phyloP scores from a whole-genome alignment of 305 asterid species.

The Fraxinus nigra region DNA sequence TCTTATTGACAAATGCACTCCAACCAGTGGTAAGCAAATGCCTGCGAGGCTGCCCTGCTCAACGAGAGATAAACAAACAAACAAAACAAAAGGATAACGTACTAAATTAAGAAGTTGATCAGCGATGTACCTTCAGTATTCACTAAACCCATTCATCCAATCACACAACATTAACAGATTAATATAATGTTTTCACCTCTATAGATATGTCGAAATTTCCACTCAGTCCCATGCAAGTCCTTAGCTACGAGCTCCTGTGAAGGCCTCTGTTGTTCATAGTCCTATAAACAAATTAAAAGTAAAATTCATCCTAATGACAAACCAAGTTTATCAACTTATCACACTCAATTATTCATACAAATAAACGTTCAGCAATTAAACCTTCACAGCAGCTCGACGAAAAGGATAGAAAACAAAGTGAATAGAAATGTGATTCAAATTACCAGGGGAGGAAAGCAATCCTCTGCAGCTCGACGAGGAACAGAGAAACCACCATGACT shows the following conservation, averaged over 20 bases:
- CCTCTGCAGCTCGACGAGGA: slow-evolving; percentile 99
- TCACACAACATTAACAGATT: neutral
- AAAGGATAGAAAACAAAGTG: neutral
- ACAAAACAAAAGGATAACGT: neutral
- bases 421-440: neutral
- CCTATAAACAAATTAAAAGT: slow-evolving; percentile 37
- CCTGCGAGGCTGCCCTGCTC: slow-evolving; percentile 97
- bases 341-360: neutral
- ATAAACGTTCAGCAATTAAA: neutral
- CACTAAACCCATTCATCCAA: neutral
- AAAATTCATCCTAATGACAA: neutral
- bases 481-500: slow-evolving; percentile 99
- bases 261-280: slow-evolving; percentile 88
- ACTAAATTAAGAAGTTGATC: neutral
- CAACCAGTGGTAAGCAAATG: slow-evolving; percentile 99
- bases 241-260: slow-evolving; percentile 95
- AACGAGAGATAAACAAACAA: neutral
- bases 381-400: neutral
- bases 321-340: neutral
- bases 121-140: neutral
- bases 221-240: slow-evolving; percentile 84
- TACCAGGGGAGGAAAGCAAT: slow-evolving; percentile 99
- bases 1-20: slow-evolving; percentile 98
- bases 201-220: slow-evolving; percentile 96
- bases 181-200: slow-evolving; percentile 50